Conservation (phyloP, 345 rosid species). For the Euphorbia peplus region DNA sequence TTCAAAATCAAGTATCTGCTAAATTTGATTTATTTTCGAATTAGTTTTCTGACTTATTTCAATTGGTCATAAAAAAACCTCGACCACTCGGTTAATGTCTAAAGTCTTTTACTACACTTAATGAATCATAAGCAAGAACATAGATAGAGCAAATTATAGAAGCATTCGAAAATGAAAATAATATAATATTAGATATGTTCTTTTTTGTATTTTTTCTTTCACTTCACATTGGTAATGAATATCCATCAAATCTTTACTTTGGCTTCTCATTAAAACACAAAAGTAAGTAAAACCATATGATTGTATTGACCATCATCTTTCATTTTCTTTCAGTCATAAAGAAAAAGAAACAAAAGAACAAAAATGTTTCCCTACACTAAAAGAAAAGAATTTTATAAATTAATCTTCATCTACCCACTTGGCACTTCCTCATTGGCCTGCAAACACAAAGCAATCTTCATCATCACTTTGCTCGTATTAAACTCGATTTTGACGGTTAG, state of each 20-base stretch:
- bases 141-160: constrained; percentile 21
- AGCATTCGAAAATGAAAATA: constrained; percentile 28
- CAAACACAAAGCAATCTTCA: constrained; percentile 21
- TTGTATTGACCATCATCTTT: constrained; percentile 29
- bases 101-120: too few species aligned
- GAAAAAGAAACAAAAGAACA: constrained; percentile 38
- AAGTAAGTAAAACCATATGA: constrained; percentile 23
- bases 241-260: constrained; percentile 22
- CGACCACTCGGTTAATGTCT: too few species aligned
- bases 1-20: too few species aligned
- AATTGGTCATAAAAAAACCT: too few species aligned
- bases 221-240: constrained; percentile 33
- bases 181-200: constrained; percentile 7
- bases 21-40: too few species aligned
- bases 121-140: constrained; percentile 42
- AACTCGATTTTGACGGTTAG: too few species aligned
- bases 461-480: constrained; percentile 7
- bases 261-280: constrained; percentile 29
- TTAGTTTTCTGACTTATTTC: too few species aligned
- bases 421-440: constrained; percentile 44
- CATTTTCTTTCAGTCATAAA: constrained; percentile 32
- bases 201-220: constrained; percentile 14
- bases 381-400: constrained; percentile 50
- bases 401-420: constrained; percentile 36
- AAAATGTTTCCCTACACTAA: constrained; percentile 39